These are phyloP conservation scores for Trifolium pratense DNA, from an alignment of 306 rosid species.

Conservation along the genomic window DNA sequence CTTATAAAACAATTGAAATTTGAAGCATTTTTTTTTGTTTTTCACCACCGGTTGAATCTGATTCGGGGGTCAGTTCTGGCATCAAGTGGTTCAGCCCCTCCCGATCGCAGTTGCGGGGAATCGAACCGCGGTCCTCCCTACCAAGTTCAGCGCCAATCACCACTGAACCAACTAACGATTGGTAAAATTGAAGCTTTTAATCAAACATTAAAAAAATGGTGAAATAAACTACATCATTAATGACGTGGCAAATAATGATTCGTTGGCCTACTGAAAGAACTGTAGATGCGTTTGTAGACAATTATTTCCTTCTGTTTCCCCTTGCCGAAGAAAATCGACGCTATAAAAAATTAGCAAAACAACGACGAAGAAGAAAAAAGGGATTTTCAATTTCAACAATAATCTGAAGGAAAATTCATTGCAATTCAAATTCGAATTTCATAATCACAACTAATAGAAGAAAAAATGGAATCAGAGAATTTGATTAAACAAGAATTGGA, in stretches of 20 bases:
- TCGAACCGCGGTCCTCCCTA: too few relatives aligned
- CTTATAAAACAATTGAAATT: too few relatives aligned
- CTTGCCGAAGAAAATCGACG: conserved; percentile 51
- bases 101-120: too few relatives aligned
- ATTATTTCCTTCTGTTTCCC: conserved; percentile 47
- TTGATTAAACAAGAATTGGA: conserved; percentile 61
- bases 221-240: background rate
- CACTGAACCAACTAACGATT: too few relatives aligned
- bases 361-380: background rate
- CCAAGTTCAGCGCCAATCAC: too few relatives aligned
- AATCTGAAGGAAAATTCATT: background rate
- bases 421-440: conserved; percentile 9
- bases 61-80: too few relatives aligned
- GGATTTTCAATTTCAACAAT: conserved; percentile 31
- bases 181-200: too few relatives aligned
- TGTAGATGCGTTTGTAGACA: background rate
- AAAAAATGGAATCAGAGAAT: conserved; percentile 60
- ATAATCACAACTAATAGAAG: background rate
- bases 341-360: background rate
- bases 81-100: too few relatives aligned
- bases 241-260: conserved; percentile 20
- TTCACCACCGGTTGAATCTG: too few relatives aligned
- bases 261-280: background rate
- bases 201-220: too few relatives aligned
- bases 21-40: too few relatives aligned